These are phyloP conservation scores for Fistulifera pelliculosa DNA, from an alignment of 108 stramenopile genomes.

Conservation along the genomic window DNA sequence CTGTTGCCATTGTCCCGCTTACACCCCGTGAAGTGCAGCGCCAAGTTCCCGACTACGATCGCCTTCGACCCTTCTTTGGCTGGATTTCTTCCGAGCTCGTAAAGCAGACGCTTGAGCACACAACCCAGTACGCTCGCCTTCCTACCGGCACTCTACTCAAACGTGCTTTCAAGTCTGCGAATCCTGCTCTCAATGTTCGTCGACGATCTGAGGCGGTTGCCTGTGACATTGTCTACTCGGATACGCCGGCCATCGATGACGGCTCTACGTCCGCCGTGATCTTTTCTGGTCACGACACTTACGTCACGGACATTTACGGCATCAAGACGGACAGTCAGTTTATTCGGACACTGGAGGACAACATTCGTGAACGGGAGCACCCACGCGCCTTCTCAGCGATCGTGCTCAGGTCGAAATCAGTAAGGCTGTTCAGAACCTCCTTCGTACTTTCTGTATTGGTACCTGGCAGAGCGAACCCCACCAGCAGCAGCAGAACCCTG, in stretches of 20 bases:
- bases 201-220: constrained; percentile 12
- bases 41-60: too few species aligned
- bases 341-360: constrained; percentile 13
- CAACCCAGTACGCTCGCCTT: background rate
- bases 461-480: constrained; percentile 18
- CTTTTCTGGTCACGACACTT: constrained; percentile 4
- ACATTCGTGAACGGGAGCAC: constrained; percentile 21
- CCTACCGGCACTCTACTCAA: constrained; percentile 10
- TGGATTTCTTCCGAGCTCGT: constrained; percentile 7
- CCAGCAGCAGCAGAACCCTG: constrained; percentile 24
- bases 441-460: constrained; percentile 13
- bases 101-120: background rate
- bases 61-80: constrained; percentile 7
- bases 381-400: constrained; percentile 9
- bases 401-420: constrained; percentile 9
- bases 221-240: constrained; percentile 10
- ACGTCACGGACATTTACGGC: constrained; percentile 14
- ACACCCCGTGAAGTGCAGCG: too few species aligned
- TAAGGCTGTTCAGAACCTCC: constrained; percentile 11
- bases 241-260: background rate
- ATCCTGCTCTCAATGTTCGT: constrained; percentile 1
- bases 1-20: too few species aligned
- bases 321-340: constrained; percentile 13
- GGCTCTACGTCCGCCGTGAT: constrained; percentile 12
- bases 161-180: background rate